These are phyloP conservation scores for Filosporella fistucella DNA, from an alignment of 495 filamentous ascomycete genomes.

Conservation along the genomic window DNA sequence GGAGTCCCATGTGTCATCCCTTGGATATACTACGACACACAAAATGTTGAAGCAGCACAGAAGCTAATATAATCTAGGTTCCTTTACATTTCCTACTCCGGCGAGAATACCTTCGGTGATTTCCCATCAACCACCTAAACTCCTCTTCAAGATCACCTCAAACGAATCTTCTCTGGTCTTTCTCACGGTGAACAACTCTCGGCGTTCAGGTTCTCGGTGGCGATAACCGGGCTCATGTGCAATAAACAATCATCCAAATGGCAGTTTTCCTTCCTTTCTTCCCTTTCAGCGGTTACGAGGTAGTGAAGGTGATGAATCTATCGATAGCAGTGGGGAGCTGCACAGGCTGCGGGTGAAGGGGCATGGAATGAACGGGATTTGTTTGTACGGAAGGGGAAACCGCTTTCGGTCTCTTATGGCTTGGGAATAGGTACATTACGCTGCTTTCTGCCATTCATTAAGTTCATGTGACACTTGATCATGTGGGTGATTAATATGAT, in stretches of 20 bases:
- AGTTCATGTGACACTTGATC: too few relatives aligned
- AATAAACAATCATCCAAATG: slow-evolving; percentile 7
- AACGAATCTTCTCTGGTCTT: background rate
- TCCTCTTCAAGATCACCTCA: background rate
- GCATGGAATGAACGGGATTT: slow-evolving; percentile 1
- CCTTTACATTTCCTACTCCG: slow-evolving; percentile 76
- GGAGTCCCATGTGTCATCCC: too few relatives aligned
- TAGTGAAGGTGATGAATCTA: background rate
- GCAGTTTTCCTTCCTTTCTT: slow-evolving; percentile 19
- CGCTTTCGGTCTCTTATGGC: slow-evolving; percentile 13
- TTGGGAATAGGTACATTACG: slow-evolving; percentile 25
- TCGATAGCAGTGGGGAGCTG: background rate
- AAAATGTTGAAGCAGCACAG: background rate
- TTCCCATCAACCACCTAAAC: slow-evolving; percentile 15
- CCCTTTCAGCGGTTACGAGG: background rate
- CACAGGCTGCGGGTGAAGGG: background rate
- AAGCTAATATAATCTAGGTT: slow-evolving; percentile 9
- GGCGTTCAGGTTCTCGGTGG: slow-evolving; percentile 9
- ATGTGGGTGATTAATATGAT: too few relatives aligned
- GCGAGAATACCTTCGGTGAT: slow-evolving; percentile 95
- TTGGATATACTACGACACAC: too few relatives aligned
- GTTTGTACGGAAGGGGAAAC: background rate
- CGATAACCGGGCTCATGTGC: background rate
- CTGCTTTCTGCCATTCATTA: slow-evolving; percentile 24
- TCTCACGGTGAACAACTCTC: slow-evolving; percentile 7